These are phyloP conservation scores for Discostella pseudostelligera DNA, from an alignment of 108 stramenopile genomes.

Conservation along the genomic window DNA sequence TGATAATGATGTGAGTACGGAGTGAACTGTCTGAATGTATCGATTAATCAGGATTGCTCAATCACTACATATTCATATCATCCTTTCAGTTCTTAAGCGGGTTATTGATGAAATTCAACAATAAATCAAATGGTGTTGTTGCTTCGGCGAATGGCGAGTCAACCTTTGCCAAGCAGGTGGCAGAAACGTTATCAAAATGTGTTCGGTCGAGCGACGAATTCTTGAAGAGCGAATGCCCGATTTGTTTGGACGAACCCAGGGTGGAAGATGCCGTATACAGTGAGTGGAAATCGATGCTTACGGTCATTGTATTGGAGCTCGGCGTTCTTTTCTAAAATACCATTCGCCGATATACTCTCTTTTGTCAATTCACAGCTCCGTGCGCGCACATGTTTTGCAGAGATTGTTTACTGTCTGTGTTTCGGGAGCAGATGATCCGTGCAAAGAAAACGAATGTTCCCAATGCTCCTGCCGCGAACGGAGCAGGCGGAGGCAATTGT, in stretches of 20 bases:
- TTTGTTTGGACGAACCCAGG: conserved; percentile 70
- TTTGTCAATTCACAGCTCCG: conserved; percentile 35
- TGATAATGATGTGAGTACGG: conserved; percentile 18
- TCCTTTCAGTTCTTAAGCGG: conserved; percentile 44
- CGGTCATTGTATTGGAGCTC: background rate
- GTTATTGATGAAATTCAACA: conserved; percentile 53
- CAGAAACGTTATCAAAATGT: conserved; percentile 52
- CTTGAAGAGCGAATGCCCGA: conserved; percentile 75
- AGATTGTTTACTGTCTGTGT: conserved; percentile 50
- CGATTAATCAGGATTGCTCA: background rate
- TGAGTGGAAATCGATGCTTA: background rate
- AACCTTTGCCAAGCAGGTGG: conserved; percentile 52
- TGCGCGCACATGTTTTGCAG: conserved; percentile 85
- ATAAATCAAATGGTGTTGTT: conserved; percentile 17
- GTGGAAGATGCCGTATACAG: conserved; percentile 66
- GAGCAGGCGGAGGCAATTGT: conserved; percentile 57
- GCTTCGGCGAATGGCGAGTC: conserved; percentile 4
- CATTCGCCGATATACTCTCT: background rate
- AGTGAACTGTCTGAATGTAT: background rate
- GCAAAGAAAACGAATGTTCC: conserved; percentile 15
- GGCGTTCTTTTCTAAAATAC: background rate
- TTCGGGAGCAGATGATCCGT: conserved; percentile 33
- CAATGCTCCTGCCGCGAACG: conserved; percentile 1
- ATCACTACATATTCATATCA: conserved; percentile 1
- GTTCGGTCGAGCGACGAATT: conserved; percentile 49